A percentile compares a stretch with the other conserved stretches of the same genome.
These are phyloP conservation scores for Liriodendron chinense DNA, from an alignment of 164 flowering plant species.

Conservation along the genomic window DNA sequence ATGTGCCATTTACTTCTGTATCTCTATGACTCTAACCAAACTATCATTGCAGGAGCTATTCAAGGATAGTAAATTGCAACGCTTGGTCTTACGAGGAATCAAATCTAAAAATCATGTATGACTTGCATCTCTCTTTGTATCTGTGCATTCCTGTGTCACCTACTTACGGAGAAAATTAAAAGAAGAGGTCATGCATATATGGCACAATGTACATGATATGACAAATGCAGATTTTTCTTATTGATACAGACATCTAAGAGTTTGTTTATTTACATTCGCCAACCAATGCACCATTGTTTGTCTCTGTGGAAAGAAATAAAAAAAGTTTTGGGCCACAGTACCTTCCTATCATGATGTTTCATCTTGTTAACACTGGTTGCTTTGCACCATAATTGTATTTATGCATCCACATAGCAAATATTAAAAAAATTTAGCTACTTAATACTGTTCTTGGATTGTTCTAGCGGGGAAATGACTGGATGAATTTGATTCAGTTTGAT, in stretches of 20 bases:
- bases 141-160: background rate
- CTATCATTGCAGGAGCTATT: slow-evolving; percentile 48
- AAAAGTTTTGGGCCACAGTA: background rate
- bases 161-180: background rate
- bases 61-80: slow-evolving; percentile 43
- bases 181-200: background rate
- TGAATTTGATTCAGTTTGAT: background rate
- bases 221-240: too few relatives aligned
- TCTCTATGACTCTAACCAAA: slow-evolving; percentile 2
- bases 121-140: background rate
- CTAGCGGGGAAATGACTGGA: background rate
- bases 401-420: background rate
- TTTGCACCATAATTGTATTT: too few relatives aligned
- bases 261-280: too few relatives aligned
- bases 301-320: too few relatives aligned
- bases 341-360: background rate
- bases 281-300: too few relatives aligned
- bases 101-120: slow-evolving; percentile 57
- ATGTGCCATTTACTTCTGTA: background rate
- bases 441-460: background rate
- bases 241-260: too few relatives aligned
- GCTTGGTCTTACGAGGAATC: slow-evolving; percentile 48
- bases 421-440: background rate
- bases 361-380: background rate
- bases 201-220: background rate